Evolutionary conservation across 169 alveolate species (phyloP), one percentile per base, ranked within the genome.

Genomic region (Eimeria maxima): DNA sequence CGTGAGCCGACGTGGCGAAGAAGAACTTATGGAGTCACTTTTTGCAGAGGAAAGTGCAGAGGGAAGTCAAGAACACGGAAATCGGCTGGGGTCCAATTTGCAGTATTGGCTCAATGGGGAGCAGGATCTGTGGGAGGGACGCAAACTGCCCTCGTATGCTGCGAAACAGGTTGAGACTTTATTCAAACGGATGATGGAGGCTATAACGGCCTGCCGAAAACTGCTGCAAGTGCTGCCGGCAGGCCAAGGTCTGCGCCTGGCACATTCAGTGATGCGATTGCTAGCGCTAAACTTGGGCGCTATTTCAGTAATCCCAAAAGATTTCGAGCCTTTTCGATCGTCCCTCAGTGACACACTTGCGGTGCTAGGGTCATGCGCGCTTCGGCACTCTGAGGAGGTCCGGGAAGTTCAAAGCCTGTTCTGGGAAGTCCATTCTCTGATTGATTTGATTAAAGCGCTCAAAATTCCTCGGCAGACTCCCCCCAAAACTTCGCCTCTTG

Each of bases 201-300:
- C 24, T 74, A 38, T 29, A 38, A 20, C 29, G 27, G 24, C 55
- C 3, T 74, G 84, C 33, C 50, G 24, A 29, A 18, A 27, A 18
- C 55, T 38, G 84, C 84, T 11, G 42, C 57, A 33, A 29, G 42
- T 20, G 84, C 53, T 38, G 0, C 14, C 33, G 27, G 57, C 27
- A 33, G 42, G 33, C n/a, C 55, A 38, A 38, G 29, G 55, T 44
- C 84, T 74, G 84, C 84, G 27, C 29, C 57, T 74, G 84, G 27
- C 84, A 55, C 55, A 74, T 42, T 44, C 55, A 38, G 57, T 74
- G 57, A 74, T 74, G 84, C 57, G 55, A 20, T 44, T 74, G 55
- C 50, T 74, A 38, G 84, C 84, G 55, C 84, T 74, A 10, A 55
- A 38, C 14, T 74, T 74, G 57, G 84, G 84, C 3, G 50, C 84